These are phyloP conservation scores for Kodamaea plutei DNA, from an alignment of 1,139 yeast genomes.

Conservation along the genomic window DNA sequence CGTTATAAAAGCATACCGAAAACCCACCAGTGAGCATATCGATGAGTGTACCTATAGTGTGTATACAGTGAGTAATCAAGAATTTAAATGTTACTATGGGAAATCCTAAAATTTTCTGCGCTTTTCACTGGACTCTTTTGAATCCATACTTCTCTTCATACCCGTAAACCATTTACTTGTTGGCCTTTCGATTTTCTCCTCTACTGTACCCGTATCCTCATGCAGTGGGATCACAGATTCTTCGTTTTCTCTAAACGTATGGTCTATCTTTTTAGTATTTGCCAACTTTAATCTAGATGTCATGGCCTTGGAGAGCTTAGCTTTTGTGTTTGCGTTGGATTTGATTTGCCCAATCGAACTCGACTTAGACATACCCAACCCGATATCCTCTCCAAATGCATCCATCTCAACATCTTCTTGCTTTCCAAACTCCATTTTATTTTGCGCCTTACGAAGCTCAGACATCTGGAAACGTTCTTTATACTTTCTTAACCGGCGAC, in stretches of 20 bases:
- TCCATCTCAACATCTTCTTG: conserved; percentile 61
- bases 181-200: too few species aligned
- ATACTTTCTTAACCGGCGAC: conserved; percentile 71
- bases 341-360: conserved; percentile 33
- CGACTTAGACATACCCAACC: conserved; percentile 67
- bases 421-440: conserved; percentile 78
- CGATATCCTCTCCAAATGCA: conserved; percentile 74
- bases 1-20: too few species aligned
- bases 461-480: conserved; percentile 80
- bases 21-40: too few species aligned
- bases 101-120: too few species aligned
- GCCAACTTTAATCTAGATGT: conserved; percentile 43
- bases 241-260: conserved; percentile 9
- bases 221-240: conserved; percentile 1
- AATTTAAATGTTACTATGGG: too few species aligned
- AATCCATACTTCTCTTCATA: conserved; percentile 14
- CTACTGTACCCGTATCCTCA: too few species aligned
- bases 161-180: conserved; percentile 22
- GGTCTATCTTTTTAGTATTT: too few species aligned
- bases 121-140: too few species aligned
- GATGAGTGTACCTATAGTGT: too few species aligned
- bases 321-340: conserved; percentile 39
- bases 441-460: conserved; percentile 77
- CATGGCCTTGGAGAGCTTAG: conserved; percentile 54
- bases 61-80: too few species aligned